Conservation (phyloP, 108 stramenopile species). For the Thalassiosira profunda region DNA sequence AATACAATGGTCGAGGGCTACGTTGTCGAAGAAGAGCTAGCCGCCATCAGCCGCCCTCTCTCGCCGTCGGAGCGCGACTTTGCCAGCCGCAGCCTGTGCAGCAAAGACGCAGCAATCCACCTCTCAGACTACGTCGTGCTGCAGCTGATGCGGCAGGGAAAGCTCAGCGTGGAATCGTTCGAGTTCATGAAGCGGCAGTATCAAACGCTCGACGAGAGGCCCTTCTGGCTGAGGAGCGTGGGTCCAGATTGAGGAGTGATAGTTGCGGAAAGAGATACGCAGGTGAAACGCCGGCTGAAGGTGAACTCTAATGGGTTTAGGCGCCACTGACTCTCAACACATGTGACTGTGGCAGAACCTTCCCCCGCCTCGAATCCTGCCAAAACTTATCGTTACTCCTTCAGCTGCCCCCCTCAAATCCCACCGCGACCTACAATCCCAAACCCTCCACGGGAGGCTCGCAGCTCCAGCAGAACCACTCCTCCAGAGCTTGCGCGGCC, state of each 20-base stretch:
- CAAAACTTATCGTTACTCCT: too few relatives aligned
- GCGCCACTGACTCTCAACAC: too few relatives aligned
- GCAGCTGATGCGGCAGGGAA: conserved; percentile 73
- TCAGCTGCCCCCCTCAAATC: background rate
- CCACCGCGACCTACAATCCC: background rate
- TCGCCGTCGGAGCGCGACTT: conserved; percentile 55
- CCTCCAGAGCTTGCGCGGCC: conserved; percentile 45
- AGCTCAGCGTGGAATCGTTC: conserved; percentile 47
- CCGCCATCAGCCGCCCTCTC: conserved; percentile 46
- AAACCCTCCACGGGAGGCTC: conserved; percentile 37
- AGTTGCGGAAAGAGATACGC: too few relatives aligned
- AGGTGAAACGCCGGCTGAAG: too few relatives aligned
- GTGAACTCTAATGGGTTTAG: too few relatives aligned
- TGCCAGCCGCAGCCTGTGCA: conserved; percentile 55
- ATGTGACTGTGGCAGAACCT: too few relatives aligned
- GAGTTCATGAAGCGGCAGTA: conserved; percentile 59
- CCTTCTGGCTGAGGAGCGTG: background rate
- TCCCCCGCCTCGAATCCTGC: too few relatives aligned
- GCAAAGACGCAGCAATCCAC: conserved; percentile 41
- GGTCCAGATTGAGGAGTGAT: too few relatives aligned
- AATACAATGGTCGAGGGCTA: conserved; percentile 57
- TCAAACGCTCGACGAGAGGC: conserved; percentile 13
- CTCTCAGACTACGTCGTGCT: conserved; percentile 69
- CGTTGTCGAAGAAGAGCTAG: conserved; percentile 55
- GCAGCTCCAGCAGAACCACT: conserved; percentile 46